phyloP scores from a whole-genome alignment of 202 grass and related monocot genomes.

The Cymbopogon flexuosus region DNA sequence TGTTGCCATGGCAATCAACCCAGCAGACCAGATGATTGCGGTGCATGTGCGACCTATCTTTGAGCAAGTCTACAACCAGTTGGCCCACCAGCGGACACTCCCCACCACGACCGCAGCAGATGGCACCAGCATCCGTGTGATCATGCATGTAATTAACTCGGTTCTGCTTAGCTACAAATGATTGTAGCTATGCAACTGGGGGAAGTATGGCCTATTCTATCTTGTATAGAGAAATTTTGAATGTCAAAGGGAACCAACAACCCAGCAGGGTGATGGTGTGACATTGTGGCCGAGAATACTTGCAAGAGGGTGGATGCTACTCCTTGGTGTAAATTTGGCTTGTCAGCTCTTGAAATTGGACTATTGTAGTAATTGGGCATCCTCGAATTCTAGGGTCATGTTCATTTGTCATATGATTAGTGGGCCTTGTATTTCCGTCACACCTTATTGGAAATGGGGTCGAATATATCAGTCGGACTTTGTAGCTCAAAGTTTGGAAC shows the following conservation, averaged over 20 bases:
- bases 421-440: background rate
- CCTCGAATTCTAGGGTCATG: background rate
- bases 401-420: background rate
- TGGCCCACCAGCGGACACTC: slow-evolving; percentile 58
- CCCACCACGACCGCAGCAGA: slow-evolving; percentile 48
- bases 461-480: background rate
- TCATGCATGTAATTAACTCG: slow-evolving; percentile 96
- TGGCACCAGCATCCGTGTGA: slow-evolving; percentile 47
- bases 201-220: slow-evolving; percentile 38
- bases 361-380: slow-evolving; percentile 23
- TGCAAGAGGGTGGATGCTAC: background rate
- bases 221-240: slow-evolving; percentile 74
- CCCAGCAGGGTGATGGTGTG: slow-evolving; percentile 16
- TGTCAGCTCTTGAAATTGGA: slow-evolving; percentile 9
- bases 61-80: slow-evolving; percentile 74
- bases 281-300: slow-evolving; percentile 10
- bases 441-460: background rate
- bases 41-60: slow-evolving; percentile 86
- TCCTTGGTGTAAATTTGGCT: slow-evolving; percentile 60
- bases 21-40: slow-evolving; percentile 55
- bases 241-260: slow-evolving; percentile 34
- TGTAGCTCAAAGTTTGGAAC: slow-evolving; percentile 3
- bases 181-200: slow-evolving; percentile 35
- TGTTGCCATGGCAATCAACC: slow-evolving; percentile 88
- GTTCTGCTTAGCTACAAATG: slow-evolving; percentile 85